Conservation (phyloP, 2,329 filamentous ascomycete genomes). For the Botrytis fragariae region DNA sequence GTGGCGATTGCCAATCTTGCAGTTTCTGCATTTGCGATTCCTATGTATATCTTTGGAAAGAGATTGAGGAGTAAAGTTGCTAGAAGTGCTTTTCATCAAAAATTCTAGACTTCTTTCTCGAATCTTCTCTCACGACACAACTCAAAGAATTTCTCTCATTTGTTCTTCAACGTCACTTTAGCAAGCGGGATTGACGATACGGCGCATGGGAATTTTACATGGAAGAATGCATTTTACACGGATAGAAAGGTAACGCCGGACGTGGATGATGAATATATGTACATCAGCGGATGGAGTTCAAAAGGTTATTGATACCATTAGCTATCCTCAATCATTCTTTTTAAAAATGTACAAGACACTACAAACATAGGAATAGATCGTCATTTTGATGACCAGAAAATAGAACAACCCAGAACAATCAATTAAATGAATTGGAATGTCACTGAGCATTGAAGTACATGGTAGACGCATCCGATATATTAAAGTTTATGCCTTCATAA, state of each 20-base stretch:
- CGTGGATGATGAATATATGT: background rate
- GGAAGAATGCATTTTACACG: background rate
- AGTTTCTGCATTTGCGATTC: slow-evolving; percentile 28
- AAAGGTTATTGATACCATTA: background rate
- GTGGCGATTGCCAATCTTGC: slow-evolving; percentile 29
- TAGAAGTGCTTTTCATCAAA: slow-evolving; percentile 26
- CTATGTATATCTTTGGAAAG: slow-evolving; percentile 38
- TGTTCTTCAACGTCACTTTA: background rate
- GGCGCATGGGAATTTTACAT: background rate
- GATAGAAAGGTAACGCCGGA: background rate
- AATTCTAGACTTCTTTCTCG: slow-evolving; percentile 20
- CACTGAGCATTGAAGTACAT: background rate
- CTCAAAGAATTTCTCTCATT: background rate
- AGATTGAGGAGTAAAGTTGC: slow-evolving; percentile 37
- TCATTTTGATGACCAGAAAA: background rate
- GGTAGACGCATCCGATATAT: background rate
- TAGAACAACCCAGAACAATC: background rate
- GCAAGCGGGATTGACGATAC: background rate
- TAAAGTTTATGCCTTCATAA: background rate
- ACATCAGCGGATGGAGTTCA: background rate
- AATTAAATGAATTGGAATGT: background rate
- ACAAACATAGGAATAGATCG: background rate
- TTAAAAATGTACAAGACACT: background rate
- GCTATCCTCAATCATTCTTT: background rate
- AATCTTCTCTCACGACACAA: background rate